Percentiles rank a stretch among this genome's conserved stretches.
These are phyloP conservation scores for Phytopythium kandeliae DNA, from an alignment of 352 stramenopile species.

Conservation along the genomic window DNA sequence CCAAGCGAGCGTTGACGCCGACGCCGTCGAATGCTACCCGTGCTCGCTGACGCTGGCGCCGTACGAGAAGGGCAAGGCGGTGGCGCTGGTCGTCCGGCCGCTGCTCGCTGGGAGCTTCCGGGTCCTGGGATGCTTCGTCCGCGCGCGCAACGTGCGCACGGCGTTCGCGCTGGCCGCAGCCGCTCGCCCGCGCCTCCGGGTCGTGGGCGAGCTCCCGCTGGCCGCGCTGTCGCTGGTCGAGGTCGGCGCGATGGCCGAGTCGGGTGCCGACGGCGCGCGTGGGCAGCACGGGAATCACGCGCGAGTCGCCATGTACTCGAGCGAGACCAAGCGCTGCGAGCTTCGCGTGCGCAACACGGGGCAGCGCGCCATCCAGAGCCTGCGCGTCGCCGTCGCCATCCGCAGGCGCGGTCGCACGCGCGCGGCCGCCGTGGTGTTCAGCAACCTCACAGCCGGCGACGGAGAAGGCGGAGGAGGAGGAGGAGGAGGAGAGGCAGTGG, in stretches of 20 bases:
- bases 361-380: slow-evolving; percentile 33
- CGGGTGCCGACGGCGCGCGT: slow-evolving; percentile 1
- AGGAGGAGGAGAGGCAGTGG: no score
- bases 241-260: slow-evolving; percentile 20
- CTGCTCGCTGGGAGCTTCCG: slow-evolving; percentile 32
- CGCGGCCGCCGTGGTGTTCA: slow-evolving; percentile 36
- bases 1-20: slow-evolving; percentile 3
- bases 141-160: slow-evolving; percentile 52
- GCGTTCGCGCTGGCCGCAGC: slow-evolving; percentile 26
- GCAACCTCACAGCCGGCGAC: slow-evolving; percentile 26
- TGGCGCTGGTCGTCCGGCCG: slow-evolving; percentile 44
- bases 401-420: slow-evolving; percentile 20
- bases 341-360: slow-evolving; percentile 48
- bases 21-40: slow-evolving; percentile 51
- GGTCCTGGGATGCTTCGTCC: slow-evolving; percentile 57
- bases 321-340: slow-evolving; percentile 52
- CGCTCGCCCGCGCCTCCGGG: slow-evolving; percentile 19
- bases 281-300: slow-evolving; percentile 7
- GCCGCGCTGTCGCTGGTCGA: slow-evolving; percentile 44
- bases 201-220: slow-evolving; percentile 42
- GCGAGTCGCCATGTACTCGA: slow-evolving; percentile 59
- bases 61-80: slow-evolving; percentile 43
- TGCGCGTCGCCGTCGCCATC: slow-evolving; percentile 27
- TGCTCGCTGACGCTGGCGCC: slow-evolving; percentile 36
- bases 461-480: no score